Conservation (phyloP, 208 protist genomes). For the Acanthamoeba sp. region DNA sequence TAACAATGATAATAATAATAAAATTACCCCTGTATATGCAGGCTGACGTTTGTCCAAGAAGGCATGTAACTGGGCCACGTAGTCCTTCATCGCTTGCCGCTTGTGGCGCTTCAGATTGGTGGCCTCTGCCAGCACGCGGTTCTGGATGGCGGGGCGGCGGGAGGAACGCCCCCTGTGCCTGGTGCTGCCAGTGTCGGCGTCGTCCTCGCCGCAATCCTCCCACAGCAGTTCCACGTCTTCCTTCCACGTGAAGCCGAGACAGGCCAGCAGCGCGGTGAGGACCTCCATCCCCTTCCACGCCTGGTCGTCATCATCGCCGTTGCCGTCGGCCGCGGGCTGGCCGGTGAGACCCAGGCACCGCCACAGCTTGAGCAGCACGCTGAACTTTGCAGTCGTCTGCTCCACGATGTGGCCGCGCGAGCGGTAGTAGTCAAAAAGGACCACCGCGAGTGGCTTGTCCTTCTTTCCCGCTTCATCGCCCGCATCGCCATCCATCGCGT, state of each 20-base stretch:
- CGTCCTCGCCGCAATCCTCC: not conserved
- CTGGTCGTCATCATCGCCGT: not conserved
- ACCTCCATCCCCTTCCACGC: not conserved
- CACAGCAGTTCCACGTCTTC: conserved; percentile 3
- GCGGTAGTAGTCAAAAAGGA: not conserved
- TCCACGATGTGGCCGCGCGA: not conserved
- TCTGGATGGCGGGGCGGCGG: not conserved
- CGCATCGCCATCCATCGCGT: not conserved
- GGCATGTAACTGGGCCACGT: not conserved
- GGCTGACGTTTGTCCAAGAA: not conserved
- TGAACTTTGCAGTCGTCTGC: not conserved
- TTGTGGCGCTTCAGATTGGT: not conserved
- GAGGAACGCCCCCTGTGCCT: no score
- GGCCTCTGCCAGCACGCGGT: not conserved
- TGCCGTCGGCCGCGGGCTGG: no score
- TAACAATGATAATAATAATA: no score
- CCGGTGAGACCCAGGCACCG: not conserved
- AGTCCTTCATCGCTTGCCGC: not conserved
- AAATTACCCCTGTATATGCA: no score
- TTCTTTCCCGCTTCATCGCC: not conserved
- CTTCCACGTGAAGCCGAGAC: not conserved
- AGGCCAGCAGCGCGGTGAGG: not conserved
- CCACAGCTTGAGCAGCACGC: not conserved
- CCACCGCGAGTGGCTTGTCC: not conserved
- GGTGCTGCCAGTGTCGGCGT: not conserved